Base-by-base conservation (phyloP, 1,139 yeast species). In the Pneumocystis carinii region DNA sequence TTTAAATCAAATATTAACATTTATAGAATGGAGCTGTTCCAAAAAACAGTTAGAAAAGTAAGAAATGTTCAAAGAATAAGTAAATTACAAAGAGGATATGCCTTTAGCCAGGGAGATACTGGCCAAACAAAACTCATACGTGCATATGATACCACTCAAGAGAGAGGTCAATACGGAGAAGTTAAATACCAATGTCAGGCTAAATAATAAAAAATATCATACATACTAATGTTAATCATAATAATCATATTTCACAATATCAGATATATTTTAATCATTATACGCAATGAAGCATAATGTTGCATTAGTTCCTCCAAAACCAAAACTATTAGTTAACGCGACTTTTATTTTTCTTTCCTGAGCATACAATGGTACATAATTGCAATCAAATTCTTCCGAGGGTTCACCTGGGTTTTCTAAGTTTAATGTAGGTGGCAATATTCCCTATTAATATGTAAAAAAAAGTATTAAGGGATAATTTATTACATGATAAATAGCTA, bases 31-130 rank as follows among this genome's bases (percentile, higher is more conserved):
- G 96, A 90, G 69, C 96, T 90, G 68, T 94, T 94, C 79, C 98
- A 94, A 74, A 90, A 87, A 75, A 97, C 98, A 6, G 92, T 94
- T 66, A 82, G 97, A 72, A 92, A 90, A 73, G 97, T 92, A 57
- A 85, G 99, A 74, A 98, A 94, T 74, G 97, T 94, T 48, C 97
- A 92, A 74, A 82, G 99, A 74, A 90, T 92, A 86, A 88, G 95
- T 72, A 94, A 92, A 72, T 15, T 48, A 24, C 98, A 92, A 76
- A 85, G 98, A 75, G 98, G 98, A 24, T 94, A 89, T 79, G 99
- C 99, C 1, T 94, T 92, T 71, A 90, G 97, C 2, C 98, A 92
- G 75, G 92, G 88, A 62, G 96, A 90, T 69, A 95, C 87, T 69
- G 95, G 95, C 61, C 97, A 92, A 75, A 95, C 89, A 67, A 84